phyloP scores from a whole-genome alignment of 495 filamentous ascomycete genomes.

The Aspergillus asperescens region DNA sequence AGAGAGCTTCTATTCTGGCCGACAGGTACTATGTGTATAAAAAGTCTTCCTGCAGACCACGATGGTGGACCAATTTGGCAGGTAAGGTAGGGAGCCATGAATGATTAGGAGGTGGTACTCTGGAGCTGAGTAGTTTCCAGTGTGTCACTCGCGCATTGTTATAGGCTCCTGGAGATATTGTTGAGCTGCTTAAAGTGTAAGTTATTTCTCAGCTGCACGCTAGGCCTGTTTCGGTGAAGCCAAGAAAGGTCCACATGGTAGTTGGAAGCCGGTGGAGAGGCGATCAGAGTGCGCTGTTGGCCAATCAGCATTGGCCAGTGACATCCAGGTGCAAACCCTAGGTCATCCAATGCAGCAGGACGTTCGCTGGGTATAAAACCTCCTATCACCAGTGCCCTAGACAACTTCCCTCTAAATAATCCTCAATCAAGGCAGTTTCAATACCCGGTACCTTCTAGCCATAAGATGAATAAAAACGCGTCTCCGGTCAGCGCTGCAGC shows the following conservation, averaged over 20 bases:
- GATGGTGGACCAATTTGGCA: too few relatives aligned
- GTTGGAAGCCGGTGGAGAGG: too few relatives aligned
- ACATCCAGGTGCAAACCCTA: background rate
- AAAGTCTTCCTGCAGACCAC: too few relatives aligned
- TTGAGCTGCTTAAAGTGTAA: too few relatives aligned
- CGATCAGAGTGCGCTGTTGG: too few relatives aligned
- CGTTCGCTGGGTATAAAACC: background rate
- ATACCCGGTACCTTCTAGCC: too few relatives aligned
- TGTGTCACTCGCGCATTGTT: background rate
- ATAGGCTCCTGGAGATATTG: background rate
- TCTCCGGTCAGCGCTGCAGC: too few relatives aligned
- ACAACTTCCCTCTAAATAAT: background rate
- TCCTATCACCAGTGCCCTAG: too few relatives aligned
- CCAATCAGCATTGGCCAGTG: background rate
- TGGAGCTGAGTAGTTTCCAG: background rate
- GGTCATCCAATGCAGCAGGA: background rate
- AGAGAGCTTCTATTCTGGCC: too few relatives aligned
- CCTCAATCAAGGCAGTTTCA: background rate
- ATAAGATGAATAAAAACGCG: background rate
- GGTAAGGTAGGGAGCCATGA: background rate
- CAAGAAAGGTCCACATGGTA: too few relatives aligned
- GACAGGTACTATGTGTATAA: too few relatives aligned
- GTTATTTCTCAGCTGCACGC: background rate
- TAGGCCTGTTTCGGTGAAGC: background rate
- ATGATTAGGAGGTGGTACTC: too few relatives aligned